Evolutionary conservation across 371 early-diverging fungal species (phyloP).

Genomic region (Apophysomyces variabilis): DNA sequence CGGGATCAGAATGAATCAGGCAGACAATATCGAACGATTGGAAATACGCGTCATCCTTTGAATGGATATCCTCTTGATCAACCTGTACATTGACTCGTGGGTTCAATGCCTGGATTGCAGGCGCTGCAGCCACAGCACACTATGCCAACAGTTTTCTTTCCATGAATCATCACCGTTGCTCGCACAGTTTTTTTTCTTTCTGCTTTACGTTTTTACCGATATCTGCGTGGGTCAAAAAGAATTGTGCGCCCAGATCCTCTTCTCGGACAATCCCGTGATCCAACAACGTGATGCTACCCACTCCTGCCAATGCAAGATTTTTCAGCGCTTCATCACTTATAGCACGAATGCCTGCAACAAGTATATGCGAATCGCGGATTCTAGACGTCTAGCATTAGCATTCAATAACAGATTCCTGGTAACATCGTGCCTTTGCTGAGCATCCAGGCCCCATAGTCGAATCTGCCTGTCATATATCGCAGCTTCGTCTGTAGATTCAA

Average conservation of each 20-base stretch:
- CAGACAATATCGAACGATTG: conserved; percentile 71
- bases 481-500: conserved; percentile 71
- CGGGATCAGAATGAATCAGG: conserved; percentile 49
- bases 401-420: background rate
- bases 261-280: conserved; percentile 63
- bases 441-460: conserved; percentile 93
- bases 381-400: conserved; percentile 36
- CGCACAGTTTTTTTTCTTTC: background rate
- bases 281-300: conserved; percentile 75
- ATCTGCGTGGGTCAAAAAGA: conserved; percentile 64
- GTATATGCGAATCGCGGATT: conserved; percentile 76
- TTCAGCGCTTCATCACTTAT: conserved; percentile 84
- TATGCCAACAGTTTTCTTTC: conserved; percentile 25
- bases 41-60: conserved; percentile 58
- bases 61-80: conserved; percentile 49
- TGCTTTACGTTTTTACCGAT: conserved; percentile 70
- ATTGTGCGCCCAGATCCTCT: conserved; percentile 81
- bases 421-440: conserved; percentile 71
- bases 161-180: background rate
- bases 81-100: conserved; percentile 73
- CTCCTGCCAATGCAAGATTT: conserved; percentile 89
- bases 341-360: conserved; percentile 71
- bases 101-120: conserved; percentile 66
- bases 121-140: conserved; percentile 69
- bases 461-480: conserved; percentile 96